Evolutionary conservation across 495 filamentous ascomycete genomes (phyloP).

Genomic region (Umbilicaria muhlenbergii): DNA sequence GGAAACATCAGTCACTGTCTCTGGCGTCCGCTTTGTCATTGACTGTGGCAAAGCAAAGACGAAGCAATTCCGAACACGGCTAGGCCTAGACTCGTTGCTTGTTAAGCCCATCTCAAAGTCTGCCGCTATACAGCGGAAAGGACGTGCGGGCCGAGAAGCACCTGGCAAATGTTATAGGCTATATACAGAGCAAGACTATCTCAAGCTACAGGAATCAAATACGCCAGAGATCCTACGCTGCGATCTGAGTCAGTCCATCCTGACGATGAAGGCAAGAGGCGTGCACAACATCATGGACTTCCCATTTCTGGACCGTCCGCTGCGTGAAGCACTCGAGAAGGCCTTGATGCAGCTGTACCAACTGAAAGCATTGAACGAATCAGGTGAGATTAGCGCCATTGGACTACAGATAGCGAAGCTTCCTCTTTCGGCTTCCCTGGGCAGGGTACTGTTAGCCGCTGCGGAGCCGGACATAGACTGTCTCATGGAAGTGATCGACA

Average conservation of each 20-base stretch:
- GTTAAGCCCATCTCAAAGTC: constrained; percentile 87
- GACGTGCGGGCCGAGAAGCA: constrained; percentile 86
- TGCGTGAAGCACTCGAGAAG: constrained; percentile 62
- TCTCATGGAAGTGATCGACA: constrained; percentile 73
- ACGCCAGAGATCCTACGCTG: constrained; percentile 82
- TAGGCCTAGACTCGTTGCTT: constrained; percentile 82
- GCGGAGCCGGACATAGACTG: constrained; percentile 52
- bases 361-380: constrained; percentile 58
- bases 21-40: constrained; percentile 80
- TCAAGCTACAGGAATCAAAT: constrained; percentile 51
- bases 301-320: constrained; percentile 70
- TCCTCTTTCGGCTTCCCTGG: constrained; percentile 69
- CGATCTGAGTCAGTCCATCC: constrained; percentile 69
- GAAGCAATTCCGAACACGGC: constrained; percentile 71
- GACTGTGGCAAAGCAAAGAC: constrained; percentile 91
- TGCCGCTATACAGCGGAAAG: constrained; percentile 78
- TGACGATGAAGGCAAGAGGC: constrained; percentile 89
- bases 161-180: constrained; percentile 79
- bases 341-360: constrained; percentile 66
- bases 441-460: constrained; percentile 69
- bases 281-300: constrained; percentile 71
- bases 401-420: constrained; percentile 67
- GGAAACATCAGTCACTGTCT: constrained; percentile 92
- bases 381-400: constrained; percentile 54
- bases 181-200: constrained; percentile 72